Evolutionary conservation across 495 filamentous ascomycete genomes (phyloP).

Genomic region (Aeminium ludgeri): DNA sequence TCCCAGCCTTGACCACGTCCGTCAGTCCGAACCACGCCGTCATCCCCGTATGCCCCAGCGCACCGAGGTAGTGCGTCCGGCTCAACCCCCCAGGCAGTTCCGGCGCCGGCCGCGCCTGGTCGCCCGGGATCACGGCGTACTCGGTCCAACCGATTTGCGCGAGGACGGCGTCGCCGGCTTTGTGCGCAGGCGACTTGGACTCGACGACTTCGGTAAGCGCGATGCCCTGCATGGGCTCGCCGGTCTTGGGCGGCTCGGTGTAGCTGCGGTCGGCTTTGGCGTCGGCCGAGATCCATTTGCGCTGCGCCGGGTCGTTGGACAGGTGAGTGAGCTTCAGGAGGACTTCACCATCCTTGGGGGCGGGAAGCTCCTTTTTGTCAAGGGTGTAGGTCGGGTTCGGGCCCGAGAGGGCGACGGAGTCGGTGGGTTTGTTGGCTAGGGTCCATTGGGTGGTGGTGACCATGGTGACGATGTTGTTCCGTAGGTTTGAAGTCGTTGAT

Average conservation of each 20-base stretch:
- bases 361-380: constrained; percentile 29
- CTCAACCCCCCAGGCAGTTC: constrained; percentile 17
- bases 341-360: constrained; percentile 41
- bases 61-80: constrained; percentile 33
- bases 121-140: constrained; percentile 29
- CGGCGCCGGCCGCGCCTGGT: constrained; percentile 16
- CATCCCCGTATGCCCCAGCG: constrained; percentile 32
- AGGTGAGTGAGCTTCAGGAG: constrained; percentile 51
- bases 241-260: constrained; percentile 45
- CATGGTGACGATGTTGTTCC: constrained; percentile 4
- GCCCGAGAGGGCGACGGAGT: constrained; percentile 25
- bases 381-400: constrained; percentile 33
- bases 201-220: constrained; percentile 38
- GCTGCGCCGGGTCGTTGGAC: constrained; percentile 70
- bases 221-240: constrained; percentile 49
- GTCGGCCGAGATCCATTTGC: constrained; percentile 52
- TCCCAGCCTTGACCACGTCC: constrained; percentile 25
- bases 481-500: too few relatives aligned
- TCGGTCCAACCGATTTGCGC: constrained; percentile 34
- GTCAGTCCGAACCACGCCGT: constrained; percentile 37
- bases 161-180: constrained; percentile 28
- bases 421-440: constrained; percentile 18
- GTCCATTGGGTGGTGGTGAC: constrained; percentile 22
- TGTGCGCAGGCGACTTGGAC: constrained; percentile 25
- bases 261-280: constrained; percentile 38